Evolutionary conservation across 805 yeast species (phyloP).

Genomic region (Martiniozyma abietophila): DNA sequence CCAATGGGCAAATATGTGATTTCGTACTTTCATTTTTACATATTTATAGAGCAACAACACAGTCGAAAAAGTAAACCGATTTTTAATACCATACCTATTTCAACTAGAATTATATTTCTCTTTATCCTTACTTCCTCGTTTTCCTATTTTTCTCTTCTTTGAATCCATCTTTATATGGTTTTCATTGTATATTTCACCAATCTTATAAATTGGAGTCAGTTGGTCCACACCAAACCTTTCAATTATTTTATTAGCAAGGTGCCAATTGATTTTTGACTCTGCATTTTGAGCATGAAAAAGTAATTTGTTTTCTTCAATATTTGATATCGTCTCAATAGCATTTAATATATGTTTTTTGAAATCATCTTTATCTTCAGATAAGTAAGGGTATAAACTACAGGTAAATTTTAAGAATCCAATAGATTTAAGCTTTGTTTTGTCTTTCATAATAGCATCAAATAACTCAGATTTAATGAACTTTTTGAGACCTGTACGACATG

Average conservation of each 20-base stretch:
- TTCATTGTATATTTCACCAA: background rate
- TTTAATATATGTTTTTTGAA: slow-evolving; percentile 10
- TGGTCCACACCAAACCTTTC: slow-evolving; percentile 3
- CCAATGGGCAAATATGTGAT: slow-evolving; percentile 37
- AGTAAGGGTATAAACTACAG: slow-evolving; percentile 10
- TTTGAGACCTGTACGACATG: slow-evolving; percentile 16
- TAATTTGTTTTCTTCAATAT: slow-evolving; percentile 5
- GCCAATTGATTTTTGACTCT: slow-evolving; percentile 16
- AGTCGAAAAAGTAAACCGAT: no score
- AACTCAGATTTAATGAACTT: slow-evolving; percentile 16
- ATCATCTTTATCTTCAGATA: slow-evolving; percentile 10
- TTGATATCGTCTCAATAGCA: slow-evolving; percentile 15
- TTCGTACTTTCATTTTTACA: no score
- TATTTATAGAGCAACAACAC: no score
- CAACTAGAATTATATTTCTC: no score
- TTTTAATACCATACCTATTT: no score
- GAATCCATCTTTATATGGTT: no score
- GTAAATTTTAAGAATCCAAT: slow-evolving; percentile 23
- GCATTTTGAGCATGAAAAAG: slow-evolving; percentile 7
- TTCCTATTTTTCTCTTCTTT: background rate
- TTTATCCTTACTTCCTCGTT: background rate
- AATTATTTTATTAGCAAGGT: slow-evolving; percentile 9
- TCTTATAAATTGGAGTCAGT: slow-evolving; percentile 1
- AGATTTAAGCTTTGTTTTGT: no score
- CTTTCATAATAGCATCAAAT: slow-evolving; percentile 8